Base-by-base conservation (phyloP, 2,329 filamentous ascomycete species). In the Trichoderma guizhouense region DNA sequence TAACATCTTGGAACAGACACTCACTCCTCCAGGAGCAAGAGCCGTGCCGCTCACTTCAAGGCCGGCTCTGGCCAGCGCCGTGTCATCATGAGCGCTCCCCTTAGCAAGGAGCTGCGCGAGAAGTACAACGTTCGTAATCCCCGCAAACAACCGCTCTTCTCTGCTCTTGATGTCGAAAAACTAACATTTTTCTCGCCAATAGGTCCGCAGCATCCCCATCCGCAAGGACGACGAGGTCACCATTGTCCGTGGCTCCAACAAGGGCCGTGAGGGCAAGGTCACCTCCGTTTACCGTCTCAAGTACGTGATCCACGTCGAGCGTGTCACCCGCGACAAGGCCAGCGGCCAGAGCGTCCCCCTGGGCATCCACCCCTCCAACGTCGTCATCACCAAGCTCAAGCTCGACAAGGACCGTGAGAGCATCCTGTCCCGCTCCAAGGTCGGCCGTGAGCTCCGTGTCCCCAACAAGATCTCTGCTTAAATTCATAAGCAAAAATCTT, bases 321-420 rank as follows among this genome's bases (percentile, higher is more conserved):
- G 95, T 81, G 92, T 99, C 84, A 91, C 91, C 85, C 94, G 95
- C 83, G 96, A 99, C 86, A 99, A 99, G 92, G 92, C 90, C 84
- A 96, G 94, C 84, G 95, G 96, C 86, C 95, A 98, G 89, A 93
- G 91, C 83, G 95, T 98, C 72, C 95, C 95, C 76, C 89, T 98
- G 83, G 94, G 94, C 85, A 91, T 99, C 86, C 93, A 95, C 87
- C 92, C 96, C 81, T 97, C 93, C 87, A 98, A 98, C 87, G 94
- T 97, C 79, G 92, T 97, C 88, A 93, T 99, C 89, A 97, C 92
- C 88, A 98, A 98, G 91, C 90, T 98, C 85, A 97, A 98, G 93
- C 89, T 98, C 81, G 93, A 96, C 90, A 95, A 96, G 91, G 93
- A 97, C 87, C 92, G 93, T 79, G 93, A 96, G 89, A 87, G 86